These are phyloP conservation scores for Fragaria nilgerrensis DNA, from an alignment of 306 rosid species.

Conservation along the genomic window DNA sequence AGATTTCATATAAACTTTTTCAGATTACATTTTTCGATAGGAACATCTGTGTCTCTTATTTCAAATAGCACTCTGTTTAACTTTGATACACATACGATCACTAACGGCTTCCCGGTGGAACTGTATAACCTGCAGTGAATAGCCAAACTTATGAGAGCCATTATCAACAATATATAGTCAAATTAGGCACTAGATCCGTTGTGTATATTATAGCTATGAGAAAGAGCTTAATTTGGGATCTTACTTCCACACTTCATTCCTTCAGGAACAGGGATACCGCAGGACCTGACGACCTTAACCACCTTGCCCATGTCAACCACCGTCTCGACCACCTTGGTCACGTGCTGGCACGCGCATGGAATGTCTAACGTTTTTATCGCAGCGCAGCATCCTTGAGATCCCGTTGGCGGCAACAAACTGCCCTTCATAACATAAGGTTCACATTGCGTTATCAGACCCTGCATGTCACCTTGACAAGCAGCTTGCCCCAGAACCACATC, in stretches of 20 bases:
- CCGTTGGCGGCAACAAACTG: background rate
- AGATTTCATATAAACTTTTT: no score
- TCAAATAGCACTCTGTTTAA: background rate
- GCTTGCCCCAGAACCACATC: constrained; percentile 14
- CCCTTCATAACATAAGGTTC: constrained; percentile 13
- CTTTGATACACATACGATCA: background rate
- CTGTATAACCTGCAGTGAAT: background rate
- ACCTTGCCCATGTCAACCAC: constrained; percentile 25
- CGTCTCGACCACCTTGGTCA: constrained; percentile 17
- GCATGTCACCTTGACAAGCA: constrained; percentile 24
- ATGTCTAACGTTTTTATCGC: constrained; percentile 14
- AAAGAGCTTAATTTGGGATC: background rate
- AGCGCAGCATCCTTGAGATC: constrained; percentile 23
- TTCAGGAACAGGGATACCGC: constrained; percentile 14
- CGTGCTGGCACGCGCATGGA: constrained; percentile 20
- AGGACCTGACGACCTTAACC: constrained; percentile 8
- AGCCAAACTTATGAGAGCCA: background rate
- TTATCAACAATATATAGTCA: background rate
- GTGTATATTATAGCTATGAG: background rate
- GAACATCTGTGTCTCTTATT: background rate
- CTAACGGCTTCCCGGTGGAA: background rate
- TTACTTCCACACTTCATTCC: constrained; percentile 36
- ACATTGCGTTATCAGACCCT: constrained; percentile 18
- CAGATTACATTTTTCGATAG: no score
- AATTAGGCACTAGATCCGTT: background rate